Percentiles rank a stretch among this genome's conserved stretches.
Evolutionary conservation across 495 filamentous ascomycete species (phyloP).

Genomic region (Aspergillus bridgeri): DNA sequence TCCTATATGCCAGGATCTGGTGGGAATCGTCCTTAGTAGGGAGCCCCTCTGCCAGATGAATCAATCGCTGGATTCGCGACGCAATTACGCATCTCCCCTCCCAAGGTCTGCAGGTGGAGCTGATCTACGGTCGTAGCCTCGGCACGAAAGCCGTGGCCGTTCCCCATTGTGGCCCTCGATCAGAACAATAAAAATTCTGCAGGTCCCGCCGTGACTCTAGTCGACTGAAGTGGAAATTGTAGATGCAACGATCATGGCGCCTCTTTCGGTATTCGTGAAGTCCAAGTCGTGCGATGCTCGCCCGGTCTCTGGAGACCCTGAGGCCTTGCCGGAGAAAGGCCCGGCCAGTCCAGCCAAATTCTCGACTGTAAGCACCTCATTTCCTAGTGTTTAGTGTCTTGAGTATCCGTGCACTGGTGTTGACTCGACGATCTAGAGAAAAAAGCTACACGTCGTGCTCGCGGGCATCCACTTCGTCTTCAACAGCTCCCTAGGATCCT

Average conservation of each 20-base stretch:
- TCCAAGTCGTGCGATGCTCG: background rate
- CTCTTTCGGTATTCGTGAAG: background rate
- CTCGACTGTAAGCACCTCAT: background rate
- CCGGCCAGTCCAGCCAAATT: background rate
- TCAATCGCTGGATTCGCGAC: no score
- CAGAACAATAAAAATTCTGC: background rate
- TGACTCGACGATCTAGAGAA: background rate
- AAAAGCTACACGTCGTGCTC: constrained; percentile 48
- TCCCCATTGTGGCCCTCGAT: background rate
- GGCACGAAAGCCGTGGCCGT: background rate
- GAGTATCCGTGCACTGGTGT: background rate
- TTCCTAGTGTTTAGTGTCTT: background rate
- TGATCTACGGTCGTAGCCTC: background rate
- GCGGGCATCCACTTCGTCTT: constrained; percentile 53
- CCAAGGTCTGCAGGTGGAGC: no score
- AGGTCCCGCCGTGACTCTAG: background rate
- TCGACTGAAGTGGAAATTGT: background rate
- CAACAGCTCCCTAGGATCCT: constrained; percentile 60
- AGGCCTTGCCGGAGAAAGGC: background rate
- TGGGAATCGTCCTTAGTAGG: no score
- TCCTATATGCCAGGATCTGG: no score
- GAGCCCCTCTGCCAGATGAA: no score
- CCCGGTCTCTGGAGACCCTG: background rate
- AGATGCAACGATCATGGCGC: background rate
- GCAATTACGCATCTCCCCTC: no score